Evolutionary conservation across 2,329 filamentous ascomycete genomes (phyloP), one percentile per base, ranked within the genome.

Genomic region (Clarireedia hainanense): DNA sequence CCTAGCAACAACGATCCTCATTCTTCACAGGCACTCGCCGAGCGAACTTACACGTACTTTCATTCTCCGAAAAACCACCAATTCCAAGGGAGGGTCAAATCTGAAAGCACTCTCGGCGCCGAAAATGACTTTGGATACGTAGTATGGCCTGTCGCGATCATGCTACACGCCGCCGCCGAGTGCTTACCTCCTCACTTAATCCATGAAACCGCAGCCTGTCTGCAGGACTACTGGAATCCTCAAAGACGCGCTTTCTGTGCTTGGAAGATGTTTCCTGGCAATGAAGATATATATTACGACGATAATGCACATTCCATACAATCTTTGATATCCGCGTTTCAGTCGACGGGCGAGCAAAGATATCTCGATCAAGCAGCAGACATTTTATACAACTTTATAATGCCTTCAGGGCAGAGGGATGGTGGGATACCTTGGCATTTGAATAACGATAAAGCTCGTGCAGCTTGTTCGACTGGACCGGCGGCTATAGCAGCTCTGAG

Each of bases 201-300:
- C 2, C 27, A 54, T 4, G 34, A 51, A 20, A 40, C 57, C 2
- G 49, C 57, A 4, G 27, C 45, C 5, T 55, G 23, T 36, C 42
- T 62, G 2, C 61, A 63, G 37, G 36, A 54, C 7, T 61, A 63
- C 30, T 63, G 60, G 60, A 62, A 62, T 27, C 57, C 60, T 5
- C 47, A 53, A 26, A 47, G 43, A 39, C 54, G 57, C 47, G 61
- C 55, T 5, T 63, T 63, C 20, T 63, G 60, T 34, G 61, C 58
- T 14, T 63, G 60, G 60, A 62, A 63, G 34, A 63, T 63, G 60
- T 62, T 57, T 48, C 57, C 58, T 1, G 61, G 61, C 24, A 63
- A 62, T n/a, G 50, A 60, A 6, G 61, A 20, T 20, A 20, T 20
- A 20, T 20, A 20, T 20, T 20, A 20, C 20, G 20, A 20, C 20